Conservation (phyloP, 495 filamentous ascomycete genomes). For the Echria macrotheca region DNA sequence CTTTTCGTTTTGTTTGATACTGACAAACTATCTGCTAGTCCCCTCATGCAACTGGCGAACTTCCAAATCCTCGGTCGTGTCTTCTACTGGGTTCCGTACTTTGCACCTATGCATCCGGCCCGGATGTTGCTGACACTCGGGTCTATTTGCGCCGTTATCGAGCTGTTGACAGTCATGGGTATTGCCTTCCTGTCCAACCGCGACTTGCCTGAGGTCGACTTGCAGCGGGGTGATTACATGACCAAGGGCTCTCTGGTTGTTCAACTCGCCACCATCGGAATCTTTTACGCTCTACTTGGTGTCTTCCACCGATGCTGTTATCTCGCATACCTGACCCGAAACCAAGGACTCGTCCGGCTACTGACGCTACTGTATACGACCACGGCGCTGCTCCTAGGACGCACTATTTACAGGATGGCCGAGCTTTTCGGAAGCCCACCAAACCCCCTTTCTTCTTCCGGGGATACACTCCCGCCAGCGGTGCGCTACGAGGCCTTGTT, state of each 20-base stretch:
- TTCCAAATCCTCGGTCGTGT: conserved; percentile 4
- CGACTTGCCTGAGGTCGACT: neutral
- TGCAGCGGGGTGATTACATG: neutral
- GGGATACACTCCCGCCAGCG: neutral
- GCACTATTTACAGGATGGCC: neutral
- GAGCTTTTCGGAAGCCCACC: neutral
- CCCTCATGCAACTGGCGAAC: conserved; percentile 1
- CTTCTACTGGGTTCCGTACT: conserved; percentile 8
- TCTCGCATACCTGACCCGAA: neutral
- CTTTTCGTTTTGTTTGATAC: neutral
- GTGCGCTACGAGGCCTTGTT: conserved; percentile 23
- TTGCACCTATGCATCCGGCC: conserved; percentile 6
- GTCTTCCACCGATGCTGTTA: neutral
- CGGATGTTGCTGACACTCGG: conserved; percentile 5
- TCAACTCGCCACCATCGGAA: neutral
- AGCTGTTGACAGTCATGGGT: neutral
- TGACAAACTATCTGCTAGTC: neutral
- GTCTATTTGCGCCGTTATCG: neutral
- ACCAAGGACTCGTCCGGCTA: neutral
- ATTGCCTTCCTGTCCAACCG: neutral
- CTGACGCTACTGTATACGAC: neutral
- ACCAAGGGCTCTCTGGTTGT: neutral
- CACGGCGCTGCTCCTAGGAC: neutral
- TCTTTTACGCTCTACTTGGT: neutral
- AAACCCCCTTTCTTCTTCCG: neutral